Conservation (phyloP, 2,329 filamentous ascomycete genomes). For the Phialocephala subalpina region DNA sequence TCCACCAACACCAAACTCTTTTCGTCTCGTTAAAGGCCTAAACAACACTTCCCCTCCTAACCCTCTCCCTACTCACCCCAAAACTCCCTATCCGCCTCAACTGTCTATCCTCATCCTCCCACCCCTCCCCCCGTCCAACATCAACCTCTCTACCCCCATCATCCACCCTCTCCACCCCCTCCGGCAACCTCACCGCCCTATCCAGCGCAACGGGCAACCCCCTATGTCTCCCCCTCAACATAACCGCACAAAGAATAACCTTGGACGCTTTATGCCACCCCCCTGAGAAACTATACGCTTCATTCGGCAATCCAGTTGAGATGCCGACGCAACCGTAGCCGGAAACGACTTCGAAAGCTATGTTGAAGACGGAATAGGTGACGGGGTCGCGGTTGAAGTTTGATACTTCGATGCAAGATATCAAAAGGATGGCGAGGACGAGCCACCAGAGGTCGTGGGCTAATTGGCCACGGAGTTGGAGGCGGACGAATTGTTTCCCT, state of each 20-base stretch:
- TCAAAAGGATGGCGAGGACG: conserved; percentile 65
- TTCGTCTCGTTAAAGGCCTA: no score
- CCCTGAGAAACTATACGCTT: conserved; percentile 63
- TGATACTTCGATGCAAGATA: conserved; percentile 65
- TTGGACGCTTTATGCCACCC: conserved; percentile 63
- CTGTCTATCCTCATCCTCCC: conserved; percentile 23
- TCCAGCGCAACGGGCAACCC: conserved; percentile 64
- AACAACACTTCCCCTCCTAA: conserved; percentile 4
- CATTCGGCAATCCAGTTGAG: conserved; percentile 60
- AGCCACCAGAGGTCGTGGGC: conserved; percentile 75
- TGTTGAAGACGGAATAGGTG: conserved; percentile 65
- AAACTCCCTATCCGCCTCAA: conserved; percentile 19
- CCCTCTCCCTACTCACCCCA: not conserved
- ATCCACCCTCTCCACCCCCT: conserved; percentile 18
- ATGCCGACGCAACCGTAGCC: conserved; percentile 70
- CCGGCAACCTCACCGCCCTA: conserved; percentile 56
- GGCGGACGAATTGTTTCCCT: conserved; percentile 36
- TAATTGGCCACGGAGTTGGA: conserved; percentile 68
- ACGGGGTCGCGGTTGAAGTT: conserved; percentile 60
- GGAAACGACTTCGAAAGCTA: conserved; percentile 64
- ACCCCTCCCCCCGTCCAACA: not conserved
- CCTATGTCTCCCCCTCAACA: conserved; percentile 63
- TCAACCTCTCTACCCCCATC: conserved; percentile 21
- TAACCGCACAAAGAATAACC: conserved; percentile 64
- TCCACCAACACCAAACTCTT: no score